These are phyloP conservation scores for Candida golubevii DNA, from an alignment of 805 yeast genomes.

Conservation along the genomic window DNA sequence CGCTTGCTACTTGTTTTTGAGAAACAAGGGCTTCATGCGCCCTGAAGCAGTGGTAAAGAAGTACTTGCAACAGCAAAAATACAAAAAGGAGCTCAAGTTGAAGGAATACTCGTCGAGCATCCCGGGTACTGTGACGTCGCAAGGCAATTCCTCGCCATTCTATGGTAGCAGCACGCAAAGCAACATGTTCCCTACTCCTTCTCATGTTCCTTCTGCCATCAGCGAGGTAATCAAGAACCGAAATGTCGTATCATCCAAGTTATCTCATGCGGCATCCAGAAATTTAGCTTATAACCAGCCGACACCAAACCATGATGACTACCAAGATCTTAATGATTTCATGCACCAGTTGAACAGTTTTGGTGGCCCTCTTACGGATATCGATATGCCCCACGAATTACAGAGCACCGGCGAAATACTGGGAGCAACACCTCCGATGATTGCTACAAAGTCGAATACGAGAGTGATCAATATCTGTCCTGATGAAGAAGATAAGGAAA, in stretches of 20 bases:
- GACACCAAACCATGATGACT: constrained; percentile 16
- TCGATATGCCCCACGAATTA: constrained; percentile 32
- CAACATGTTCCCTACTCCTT: constrained; percentile 36
- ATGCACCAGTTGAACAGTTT: constrained; percentile 33
- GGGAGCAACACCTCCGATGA: constrained; percentile 43
- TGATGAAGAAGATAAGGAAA: constrained; percentile 27
- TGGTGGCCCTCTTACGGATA: constrained; percentile 47
- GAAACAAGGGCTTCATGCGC: constrained; percentile 42
- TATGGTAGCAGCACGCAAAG: constrained; percentile 13
- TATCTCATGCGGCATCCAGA: constrained; percentile 5
- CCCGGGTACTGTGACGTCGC: constrained; percentile 7
- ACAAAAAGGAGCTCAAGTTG: constrained; percentile 33
- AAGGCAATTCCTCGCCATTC: constrained; percentile 8
- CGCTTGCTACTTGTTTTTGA: constrained; percentile 41
- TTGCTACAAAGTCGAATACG: constrained; percentile 54
- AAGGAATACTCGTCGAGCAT: constrained; percentile 20
- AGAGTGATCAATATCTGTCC: constrained; percentile 50
- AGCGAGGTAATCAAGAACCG: constrained; percentile 31
- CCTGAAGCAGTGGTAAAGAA: constrained; percentile 44
- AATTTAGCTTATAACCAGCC: constrained; percentile 10
- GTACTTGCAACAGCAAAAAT: constrained; percentile 41
- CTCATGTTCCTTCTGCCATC: constrained; percentile 36
- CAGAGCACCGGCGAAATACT: constrained; percentile 7
- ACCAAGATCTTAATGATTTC: constrained; percentile 37
- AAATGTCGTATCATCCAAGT: constrained; percentile 4